phyloP scores from a whole-genome alignment of 257 asterid species.

The Jacaranda mimosifolia region DNA sequence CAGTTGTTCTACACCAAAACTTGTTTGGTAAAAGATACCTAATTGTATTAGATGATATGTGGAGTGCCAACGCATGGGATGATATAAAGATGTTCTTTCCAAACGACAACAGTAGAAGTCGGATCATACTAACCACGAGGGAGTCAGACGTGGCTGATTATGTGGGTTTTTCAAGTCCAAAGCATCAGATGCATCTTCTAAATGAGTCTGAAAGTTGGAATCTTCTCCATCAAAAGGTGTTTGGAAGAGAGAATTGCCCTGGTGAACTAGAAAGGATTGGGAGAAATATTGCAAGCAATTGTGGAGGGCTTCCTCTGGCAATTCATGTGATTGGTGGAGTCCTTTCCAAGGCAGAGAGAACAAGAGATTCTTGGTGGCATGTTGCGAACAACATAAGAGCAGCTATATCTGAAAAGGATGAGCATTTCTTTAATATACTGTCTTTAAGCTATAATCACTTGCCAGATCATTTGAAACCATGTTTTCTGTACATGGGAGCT shows the following conservation, averaged over 20 bases:
- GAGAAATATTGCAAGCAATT: background rate
- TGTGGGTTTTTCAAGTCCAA: background rate
- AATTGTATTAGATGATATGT: too few relatives aligned
- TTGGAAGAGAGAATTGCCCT: conserved; percentile 10
- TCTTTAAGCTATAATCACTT: background rate
- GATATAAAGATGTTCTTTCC: background rate
- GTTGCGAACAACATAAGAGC: background rate
- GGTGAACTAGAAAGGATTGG: background rate
- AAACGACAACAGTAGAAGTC: background rate
- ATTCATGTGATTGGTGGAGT: conserved; percentile 17
- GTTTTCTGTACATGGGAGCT: conserved; percentile 15
- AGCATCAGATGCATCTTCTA: background rate
- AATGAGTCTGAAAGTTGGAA: conserved; percentile 11
- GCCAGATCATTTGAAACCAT: conserved; percentile 11
- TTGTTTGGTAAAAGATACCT: background rate
- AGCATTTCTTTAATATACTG: background rate
- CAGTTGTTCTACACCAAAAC: background rate
- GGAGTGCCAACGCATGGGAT: too few relatives aligned
- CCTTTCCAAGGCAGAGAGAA: background rate
- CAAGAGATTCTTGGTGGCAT: background rate
- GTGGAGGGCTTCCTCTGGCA: too few relatives aligned
- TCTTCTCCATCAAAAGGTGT: conserved; percentile 15
- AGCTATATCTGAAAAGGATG: background rate
- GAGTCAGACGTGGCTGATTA: background rate
- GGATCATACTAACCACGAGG: conserved; percentile 22